These are phyloP conservation scores for Penicillium mononematosum DNA, from an alignment of 495 filamentous ascomycete genomes.

Conservation along the genomic window DNA sequence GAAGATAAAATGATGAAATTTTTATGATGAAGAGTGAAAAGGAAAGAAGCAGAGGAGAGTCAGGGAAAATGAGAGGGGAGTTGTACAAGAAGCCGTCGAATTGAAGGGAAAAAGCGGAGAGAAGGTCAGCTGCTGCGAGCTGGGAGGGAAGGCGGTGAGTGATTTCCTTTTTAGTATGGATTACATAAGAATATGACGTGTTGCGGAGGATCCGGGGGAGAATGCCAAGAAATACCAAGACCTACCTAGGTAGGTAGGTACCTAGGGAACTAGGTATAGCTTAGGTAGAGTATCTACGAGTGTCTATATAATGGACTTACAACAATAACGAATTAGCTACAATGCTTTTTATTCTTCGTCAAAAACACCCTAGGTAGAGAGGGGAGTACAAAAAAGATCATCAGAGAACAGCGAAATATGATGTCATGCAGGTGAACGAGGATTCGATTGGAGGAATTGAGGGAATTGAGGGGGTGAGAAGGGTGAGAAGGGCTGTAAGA, in stretches of 20 bases:
- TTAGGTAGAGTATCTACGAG: too few relatives aligned
- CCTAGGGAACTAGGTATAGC: too few relatives aligned
- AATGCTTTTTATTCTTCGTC: background rate
- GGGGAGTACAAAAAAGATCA: constrained; percentile 4
- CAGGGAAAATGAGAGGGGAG: constrained; percentile 14
- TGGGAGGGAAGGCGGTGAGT: constrained; percentile 6
- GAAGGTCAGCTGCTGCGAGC: constrained; percentile 15
- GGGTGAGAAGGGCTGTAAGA: too few relatives aligned
- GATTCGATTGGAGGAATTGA: constrained; percentile 2
- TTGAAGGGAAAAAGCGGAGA: constrained; percentile 15
- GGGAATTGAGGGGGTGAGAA: background rate
- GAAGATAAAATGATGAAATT: constrained; percentile 11
- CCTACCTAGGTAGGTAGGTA: too few relatives aligned
- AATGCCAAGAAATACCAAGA: background rate
- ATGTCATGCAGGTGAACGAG: constrained; percentile 13
- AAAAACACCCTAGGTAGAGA: background rate
- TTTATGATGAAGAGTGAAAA: constrained; percentile 15
- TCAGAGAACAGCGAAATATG: constrained; percentile 5
- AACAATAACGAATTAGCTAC: too few relatives aligned
- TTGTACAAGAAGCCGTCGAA: constrained; percentile 12
- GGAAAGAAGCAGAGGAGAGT: constrained; percentile 9
- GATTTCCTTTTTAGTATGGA: background rate
- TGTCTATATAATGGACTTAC: too few relatives aligned
- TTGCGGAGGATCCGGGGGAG: background rate
- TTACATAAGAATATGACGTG: constrained; percentile 9